A percentile compares a stretch with the other conserved stretches of the same genome.
These are phyloP conservation scores for Phaeoacremonium minimum DNA, from an alignment of 2,329 filamentous ascomycete species.

Conservation along the genomic window DNA sequence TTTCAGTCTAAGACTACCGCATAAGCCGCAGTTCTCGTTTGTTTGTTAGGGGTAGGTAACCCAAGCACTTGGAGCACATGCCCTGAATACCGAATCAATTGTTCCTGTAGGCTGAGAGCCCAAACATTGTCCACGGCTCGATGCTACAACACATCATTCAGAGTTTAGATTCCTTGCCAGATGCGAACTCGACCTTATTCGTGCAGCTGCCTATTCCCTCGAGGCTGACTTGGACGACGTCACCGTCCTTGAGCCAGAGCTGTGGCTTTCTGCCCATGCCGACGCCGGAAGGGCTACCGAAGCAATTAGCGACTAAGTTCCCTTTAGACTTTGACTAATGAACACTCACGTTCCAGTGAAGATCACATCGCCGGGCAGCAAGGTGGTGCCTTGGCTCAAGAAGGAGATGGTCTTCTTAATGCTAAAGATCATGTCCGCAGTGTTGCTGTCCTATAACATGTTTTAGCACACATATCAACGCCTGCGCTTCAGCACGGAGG, in stretches of 20 bases:
- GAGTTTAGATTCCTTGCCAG: slow-evolving; percentile 27
- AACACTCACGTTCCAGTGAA: slow-evolving; percentile 59
- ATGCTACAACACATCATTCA: slow-evolving; percentile 9
- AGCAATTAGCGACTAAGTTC: slow-evolving; percentile 19
- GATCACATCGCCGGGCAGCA: slow-evolving; percentile 61
- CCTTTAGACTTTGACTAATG: neutral
- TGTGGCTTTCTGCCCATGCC: slow-evolving; percentile 65
- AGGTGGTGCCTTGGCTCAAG: slow-evolving; percentile 56
- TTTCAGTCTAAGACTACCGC: no score
- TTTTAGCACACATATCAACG: slow-evolving; percentile 8
- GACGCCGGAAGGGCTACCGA: slow-evolving; percentile 58
- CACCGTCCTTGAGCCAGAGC: slow-evolving; percentile 66
- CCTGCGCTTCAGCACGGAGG: neutral
- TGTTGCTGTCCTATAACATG: slow-evolving; percentile 40
- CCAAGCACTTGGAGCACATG: no score
- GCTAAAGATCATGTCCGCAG: slow-evolving; percentile 60
- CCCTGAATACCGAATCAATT: no score
- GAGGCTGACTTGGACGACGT: slow-evolving; percentile 64
- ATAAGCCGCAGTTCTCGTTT: no score
- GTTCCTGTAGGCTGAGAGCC: no score
- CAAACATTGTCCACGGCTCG: no score
- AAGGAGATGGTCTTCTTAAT: slow-evolving; percentile 56
- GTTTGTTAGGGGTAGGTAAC: no score
- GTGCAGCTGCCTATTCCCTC: slow-evolving; percentile 60
- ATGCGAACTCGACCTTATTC: slow-evolving; percentile 42